Percentiles rank a stretch among this genome's conserved stretches.
These are phyloP conservation scores for Westerdykella aurantiaca DNA, from an alignment of 2,329 filamentous ascomycete species.

Conservation along the genomic window DNA sequence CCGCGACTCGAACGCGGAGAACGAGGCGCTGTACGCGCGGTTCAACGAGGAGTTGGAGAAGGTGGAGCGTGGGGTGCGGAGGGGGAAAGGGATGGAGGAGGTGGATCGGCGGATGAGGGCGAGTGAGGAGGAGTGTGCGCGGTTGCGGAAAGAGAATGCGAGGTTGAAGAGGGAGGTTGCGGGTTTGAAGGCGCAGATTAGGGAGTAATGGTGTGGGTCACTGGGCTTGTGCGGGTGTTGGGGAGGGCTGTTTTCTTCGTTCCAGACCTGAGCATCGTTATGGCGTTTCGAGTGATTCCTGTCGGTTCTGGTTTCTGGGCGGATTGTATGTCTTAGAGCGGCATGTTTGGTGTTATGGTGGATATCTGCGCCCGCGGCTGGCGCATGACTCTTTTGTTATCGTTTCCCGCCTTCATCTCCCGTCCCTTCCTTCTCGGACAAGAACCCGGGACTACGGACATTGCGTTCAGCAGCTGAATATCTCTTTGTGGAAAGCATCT, in stretches of 20 bases:
- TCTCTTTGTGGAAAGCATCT: too few relatives aligned
- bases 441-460: too few relatives aligned
- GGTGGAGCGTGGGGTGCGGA: constrained; percentile 65
- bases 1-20: constrained; percentile 81
- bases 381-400: too few relatives aligned
- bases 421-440: too few relatives aligned
- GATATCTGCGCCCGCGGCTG: too few relatives aligned
- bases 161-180: constrained; percentile 76
- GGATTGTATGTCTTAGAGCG: background rate
- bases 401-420: too few relatives aligned
- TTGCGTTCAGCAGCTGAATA: too few relatives aligned
- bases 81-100: constrained; percentile 73
- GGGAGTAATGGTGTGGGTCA: constrained; percentile 33
- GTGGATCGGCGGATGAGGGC: constrained; percentile 66
- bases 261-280: background rate
- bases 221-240: background rate
- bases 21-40: constrained; percentile 83
- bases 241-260: background rate
- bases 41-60: constrained; percentile 88
- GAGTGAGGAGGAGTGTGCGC: constrained; percentile 68
- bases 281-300: background rate
- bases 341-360: too few relatives aligned
- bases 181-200: constrained; percentile 51
- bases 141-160: constrained; percentile 78
- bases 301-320: background rate